Percentiles rank a stretch among this genome's conserved stretches.
Conservation (phyloP, 768 basidiomycete species). For the Royoungia palumana region DNA sequence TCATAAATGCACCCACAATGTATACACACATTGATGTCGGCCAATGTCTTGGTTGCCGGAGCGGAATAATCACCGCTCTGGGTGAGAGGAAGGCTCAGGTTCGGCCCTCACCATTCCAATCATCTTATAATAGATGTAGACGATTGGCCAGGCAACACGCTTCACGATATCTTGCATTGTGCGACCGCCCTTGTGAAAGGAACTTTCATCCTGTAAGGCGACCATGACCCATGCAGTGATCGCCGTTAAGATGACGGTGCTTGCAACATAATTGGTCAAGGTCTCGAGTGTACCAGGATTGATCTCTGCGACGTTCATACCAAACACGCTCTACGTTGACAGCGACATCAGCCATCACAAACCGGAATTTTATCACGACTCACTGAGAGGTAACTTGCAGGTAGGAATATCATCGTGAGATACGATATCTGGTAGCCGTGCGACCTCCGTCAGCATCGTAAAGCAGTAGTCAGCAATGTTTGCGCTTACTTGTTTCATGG, state of each 20-base stretch:
- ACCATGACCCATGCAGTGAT: conserved; percentile 55
- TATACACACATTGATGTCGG: not conserved
- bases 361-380: not conserved
- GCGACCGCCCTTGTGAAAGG: conserved; percentile 15
- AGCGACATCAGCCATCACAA: not conserved
- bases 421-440: conserved; percentile 43
- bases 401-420: conserved; percentile 60
- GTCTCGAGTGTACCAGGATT: conserved; percentile 23
- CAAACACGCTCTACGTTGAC: conserved; percentile 30
- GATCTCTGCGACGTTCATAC: conserved; percentile 34
- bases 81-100: not conserved
- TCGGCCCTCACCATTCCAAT: not conserved
- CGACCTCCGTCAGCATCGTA: not conserved
- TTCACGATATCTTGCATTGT: not conserved
- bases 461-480: not conserved
- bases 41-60: not conserved
- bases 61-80: not conserved
- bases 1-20: not conserved
- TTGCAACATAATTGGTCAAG: conserved; percentile 38
- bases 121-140: not conserved
- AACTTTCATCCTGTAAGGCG: conserved; percentile 41
- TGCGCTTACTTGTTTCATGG: conserved; percentile 32
- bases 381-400: conserved; percentile 44
- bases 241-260: conserved; percentile 48
- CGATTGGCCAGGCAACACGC: conserved; percentile 22